These are phyloP conservation scores for Aspergillus sp. DNA, from an alignment of 2,329 filamentous ascomycete genomes.

Conservation along the genomic window DNA sequence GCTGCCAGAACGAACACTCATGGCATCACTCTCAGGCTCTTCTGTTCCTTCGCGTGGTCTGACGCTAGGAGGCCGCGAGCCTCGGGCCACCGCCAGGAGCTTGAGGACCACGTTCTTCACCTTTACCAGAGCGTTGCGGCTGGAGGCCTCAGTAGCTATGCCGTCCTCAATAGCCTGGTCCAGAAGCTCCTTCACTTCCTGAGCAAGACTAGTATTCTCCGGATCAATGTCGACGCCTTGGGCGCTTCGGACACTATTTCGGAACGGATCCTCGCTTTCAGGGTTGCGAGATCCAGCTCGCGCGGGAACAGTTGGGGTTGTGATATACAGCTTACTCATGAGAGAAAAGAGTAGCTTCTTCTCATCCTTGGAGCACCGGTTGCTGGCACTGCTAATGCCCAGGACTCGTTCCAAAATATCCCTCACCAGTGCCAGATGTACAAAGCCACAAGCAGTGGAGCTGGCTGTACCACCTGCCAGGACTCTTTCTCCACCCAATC, in stretches of 20 bases:
- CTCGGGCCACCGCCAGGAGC: slow-evolving; percentile 47
- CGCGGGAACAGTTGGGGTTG: slow-evolving; percentile 53
- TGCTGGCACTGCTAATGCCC: slow-evolving; percentile 36
- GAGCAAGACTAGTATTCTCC: slow-evolving; percentile 48
- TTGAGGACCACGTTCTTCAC: slow-evolving; percentile 41
- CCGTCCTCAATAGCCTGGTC: slow-evolving; percentile 51
- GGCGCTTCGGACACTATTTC: slow-evolving; percentile 45
- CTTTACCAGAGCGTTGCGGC: slow-evolving; percentile 42
- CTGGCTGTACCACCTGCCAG: slow-evolving; percentile 50
- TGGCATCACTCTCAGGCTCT: slow-evolving; percentile 25
- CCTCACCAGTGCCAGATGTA: slow-evolving; percentile 73
- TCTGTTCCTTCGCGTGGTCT: slow-evolving; percentile 28
- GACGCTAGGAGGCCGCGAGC: slow-evolving; percentile 25
- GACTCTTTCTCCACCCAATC: slow-evolving; percentile 51
- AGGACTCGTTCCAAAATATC: slow-evolving; percentile 72
- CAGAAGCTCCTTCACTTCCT: slow-evolving; percentile 54
- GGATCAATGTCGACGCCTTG: slow-evolving; percentile 48
- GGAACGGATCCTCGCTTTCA: slow-evolving; percentile 57
- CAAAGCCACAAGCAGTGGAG: slow-evolving; percentile 60
- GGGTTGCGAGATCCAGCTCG: slow-evolving; percentile 36
- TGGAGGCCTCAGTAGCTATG: slow-evolving; percentile 36
- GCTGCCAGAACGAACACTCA: slow-evolving; percentile 23
- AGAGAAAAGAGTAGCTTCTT: slow-evolving; percentile 75
- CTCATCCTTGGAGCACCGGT: slow-evolving; percentile 60
- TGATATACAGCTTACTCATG: slow-evolving; percentile 76